phyloP scores from a whole-genome alignment of 495 filamentous ascomycete species.

The Sabuloglossum arenarium region DNA sequence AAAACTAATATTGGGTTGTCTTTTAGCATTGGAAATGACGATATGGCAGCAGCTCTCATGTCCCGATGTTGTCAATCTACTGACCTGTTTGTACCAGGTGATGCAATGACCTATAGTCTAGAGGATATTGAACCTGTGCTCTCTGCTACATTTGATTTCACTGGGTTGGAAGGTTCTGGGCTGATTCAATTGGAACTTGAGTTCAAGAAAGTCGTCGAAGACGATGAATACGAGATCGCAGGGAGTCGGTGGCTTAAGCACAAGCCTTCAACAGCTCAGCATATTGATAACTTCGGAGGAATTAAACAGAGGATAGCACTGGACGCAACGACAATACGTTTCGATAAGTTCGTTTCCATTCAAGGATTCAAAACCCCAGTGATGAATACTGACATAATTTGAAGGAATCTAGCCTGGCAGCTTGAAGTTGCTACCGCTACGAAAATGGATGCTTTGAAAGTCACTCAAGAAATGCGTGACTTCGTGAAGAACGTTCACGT shows the following conservation, averaged over 20 bases:
- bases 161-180: constrained; percentile 8
- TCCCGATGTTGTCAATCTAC: background rate
- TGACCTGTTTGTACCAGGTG: constrained; percentile 1
- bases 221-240: constrained; percentile 5
- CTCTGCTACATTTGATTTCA: constrained; percentile 25
- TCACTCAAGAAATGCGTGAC: constrained; percentile 10
- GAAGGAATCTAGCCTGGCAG: constrained; percentile 18
- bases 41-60: background rate
- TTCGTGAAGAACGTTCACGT: constrained; percentile 9
- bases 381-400: constrained; percentile 3
- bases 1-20: background rate
- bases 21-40: background rate
- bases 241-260: constrained; percentile 9
- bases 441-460: constrained; percentile 9
- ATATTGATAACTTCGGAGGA: background rate
- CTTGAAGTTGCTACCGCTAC: constrained; percentile 18
- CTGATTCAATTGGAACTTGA: constrained; percentile 19
- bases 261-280: background rate
- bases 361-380: background rate
- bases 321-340: background rate
- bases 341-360: background rate
- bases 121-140: constrained; percentile 14
- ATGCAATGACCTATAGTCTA: constrained; percentile 9
- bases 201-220: background rate
- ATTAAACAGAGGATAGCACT: background rate